Base-by-base conservation (phyloP, 495 filamentous ascomycete species). In the Penicillium mononematosum region DNA sequence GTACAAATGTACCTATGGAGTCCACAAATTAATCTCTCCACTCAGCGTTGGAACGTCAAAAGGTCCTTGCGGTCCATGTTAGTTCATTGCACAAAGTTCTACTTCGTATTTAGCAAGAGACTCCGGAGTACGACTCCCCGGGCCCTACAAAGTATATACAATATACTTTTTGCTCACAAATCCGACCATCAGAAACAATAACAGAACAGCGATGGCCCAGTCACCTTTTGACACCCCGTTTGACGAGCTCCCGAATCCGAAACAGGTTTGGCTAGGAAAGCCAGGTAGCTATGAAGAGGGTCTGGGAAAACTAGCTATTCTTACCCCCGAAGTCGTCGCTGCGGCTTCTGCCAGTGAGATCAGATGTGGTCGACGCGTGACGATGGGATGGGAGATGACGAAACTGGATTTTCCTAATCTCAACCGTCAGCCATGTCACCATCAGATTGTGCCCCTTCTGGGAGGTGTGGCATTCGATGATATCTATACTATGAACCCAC, bases 401-500 rank as follows among this genome's bases (percentile, higher is more conserved):
- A 78, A 79, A 48, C 49, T 81, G 53, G 74, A 78, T 49, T 71
- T 70, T 63, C 70, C 74, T 10, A 74, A 76, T 61, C 65, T 77
- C 47, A 73, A 75, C 27, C 70, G 76, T 17, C 67, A 73, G 32
- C 68, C 70, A 32, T 76, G 69, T 41, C 61, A 71, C 9, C 77
- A 78, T 51, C 60, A 67, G 19, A 74, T 80, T 41, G 65, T 77
- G 3, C 73, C 77, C 19, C 52, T 78, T 8, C 50, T 77, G 14
- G 71, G 63, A 10, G 74, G 75, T 11, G 56, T 78, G 9, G 79
- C 77, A 3, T 84, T 82, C 61, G 83, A 87, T 59, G 86, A 89
- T 57, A 73, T 86, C 53, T 83, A 86, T 56, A 77, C 75, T 5
- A 74, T 90, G 68, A 90, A 90, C 64, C 89, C 87, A 1, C 87